Evolutionary conservation across 345 rosid species (phyloP).

Genomic region (Bruguiera sexangula): DNA sequence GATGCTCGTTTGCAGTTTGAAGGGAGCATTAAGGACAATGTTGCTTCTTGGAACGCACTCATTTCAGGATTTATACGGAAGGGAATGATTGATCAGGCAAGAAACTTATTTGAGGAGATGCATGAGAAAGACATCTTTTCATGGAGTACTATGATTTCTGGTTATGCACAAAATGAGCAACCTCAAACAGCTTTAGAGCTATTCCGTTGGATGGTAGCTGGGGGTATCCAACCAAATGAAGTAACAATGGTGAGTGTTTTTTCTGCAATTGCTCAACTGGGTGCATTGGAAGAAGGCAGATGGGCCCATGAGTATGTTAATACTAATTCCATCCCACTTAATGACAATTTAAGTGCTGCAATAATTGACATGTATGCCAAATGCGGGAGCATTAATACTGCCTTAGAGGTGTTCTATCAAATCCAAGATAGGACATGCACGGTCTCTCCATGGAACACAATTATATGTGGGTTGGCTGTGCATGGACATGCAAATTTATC

Average conservation of each 20-base stretch:
- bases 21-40: constrained; percentile 43
- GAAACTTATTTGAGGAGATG: constrained; percentile 52
- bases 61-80: constrained; percentile 61
- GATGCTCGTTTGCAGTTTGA: constrained; percentile 64
- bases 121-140: constrained; percentile 69
- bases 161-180: constrained; percentile 52
- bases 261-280: constrained; percentile 61
- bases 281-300: constrained; percentile 57
- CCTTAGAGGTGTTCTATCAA: constrained; percentile 51
- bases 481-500: constrained; percentile 63
- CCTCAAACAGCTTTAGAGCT: constrained; percentile 53
- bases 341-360: constrained; percentile 69
- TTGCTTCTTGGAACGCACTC: constrained; percentile 65
- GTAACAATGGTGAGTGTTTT: constrained; percentile 82
- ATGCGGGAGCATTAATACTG: constrained; percentile 72
- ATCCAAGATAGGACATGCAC: constrained; percentile 37
- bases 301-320: constrained; percentile 52
- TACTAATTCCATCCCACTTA: constrained; percentile 42
- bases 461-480: constrained; percentile 68
- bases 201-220: constrained; percentile 52
- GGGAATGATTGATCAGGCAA: constrained; percentile 56
- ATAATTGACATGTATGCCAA: constrained; percentile 89
- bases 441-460: constrained; percentile 84
- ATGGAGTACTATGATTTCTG: constrained; percentile 79
- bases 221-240: constrained; percentile 56